Evolutionary conservation across 495 filamentous ascomycete species (phyloP).

Genomic region (Opeltia flavorubescens): DNA sequence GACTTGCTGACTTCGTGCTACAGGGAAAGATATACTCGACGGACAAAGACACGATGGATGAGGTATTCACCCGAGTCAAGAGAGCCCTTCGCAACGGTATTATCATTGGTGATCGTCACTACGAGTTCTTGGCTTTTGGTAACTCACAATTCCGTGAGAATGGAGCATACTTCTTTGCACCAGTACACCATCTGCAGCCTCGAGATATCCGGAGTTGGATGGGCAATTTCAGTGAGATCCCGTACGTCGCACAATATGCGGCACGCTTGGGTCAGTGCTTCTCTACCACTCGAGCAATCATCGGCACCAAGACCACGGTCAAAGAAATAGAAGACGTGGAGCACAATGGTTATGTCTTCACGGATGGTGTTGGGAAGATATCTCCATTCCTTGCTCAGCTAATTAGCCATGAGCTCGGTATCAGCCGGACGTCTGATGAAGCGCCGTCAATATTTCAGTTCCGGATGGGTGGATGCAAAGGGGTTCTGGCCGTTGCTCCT

Average conservation of each 20-base stretch:
- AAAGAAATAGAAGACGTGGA: constrained; percentile 46
- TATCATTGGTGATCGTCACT: constrained; percentile 62
- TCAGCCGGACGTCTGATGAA: constrained; percentile 29
- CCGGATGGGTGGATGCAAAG: constrained; percentile 82
- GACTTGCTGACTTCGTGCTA: constrained; percentile 8
- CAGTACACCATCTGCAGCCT: constrained; percentile 43
- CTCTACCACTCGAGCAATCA: constrained; percentile 71
- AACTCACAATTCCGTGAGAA: constrained; percentile 92
- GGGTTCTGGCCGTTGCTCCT: constrained; percentile 61
- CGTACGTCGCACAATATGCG: constrained; percentile 67
- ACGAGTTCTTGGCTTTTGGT: constrained; percentile 85
- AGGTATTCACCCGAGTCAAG: constrained; percentile 60
- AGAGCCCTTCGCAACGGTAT: constrained; percentile 66
- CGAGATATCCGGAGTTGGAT: constrained; percentile 77
- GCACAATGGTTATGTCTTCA: constrained; percentile 55
- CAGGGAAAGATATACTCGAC: constrained; percentile 43
- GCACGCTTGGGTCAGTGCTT: constrained; percentile 89
- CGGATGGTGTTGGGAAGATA: constrained; percentile 90
- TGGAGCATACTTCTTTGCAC: constrained; percentile 80
- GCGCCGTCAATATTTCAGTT: constrained; percentile 81
- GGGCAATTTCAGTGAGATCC: constrained; percentile 71
- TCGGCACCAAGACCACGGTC: constrained; percentile 26
- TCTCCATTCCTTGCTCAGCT: constrained; percentile 61
- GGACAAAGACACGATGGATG: constrained; percentile 43
- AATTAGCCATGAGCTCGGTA: constrained; percentile 46